These are phyloP conservation scores for Pythium utonaiense DNA, from an alignment of 352 stramenopile species.

Conservation along the genomic window DNA sequence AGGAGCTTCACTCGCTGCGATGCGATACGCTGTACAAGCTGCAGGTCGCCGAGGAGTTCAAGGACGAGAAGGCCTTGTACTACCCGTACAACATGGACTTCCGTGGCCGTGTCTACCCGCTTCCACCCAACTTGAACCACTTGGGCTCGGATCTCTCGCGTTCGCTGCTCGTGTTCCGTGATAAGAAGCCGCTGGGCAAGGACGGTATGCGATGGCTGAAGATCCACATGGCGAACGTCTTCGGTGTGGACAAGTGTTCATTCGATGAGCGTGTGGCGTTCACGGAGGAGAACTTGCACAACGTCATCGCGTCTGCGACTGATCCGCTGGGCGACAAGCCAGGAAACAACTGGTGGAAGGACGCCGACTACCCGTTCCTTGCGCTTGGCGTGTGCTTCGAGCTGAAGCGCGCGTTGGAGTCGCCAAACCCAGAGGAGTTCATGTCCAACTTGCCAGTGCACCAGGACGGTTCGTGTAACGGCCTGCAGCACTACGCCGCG, in stretches of 20 bases:
- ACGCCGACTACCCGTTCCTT: conserved; percentile 97
- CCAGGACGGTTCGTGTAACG: conserved; percentile 98
- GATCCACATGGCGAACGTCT: conserved; percentile 93
- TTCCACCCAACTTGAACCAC: conserved; percentile 99
- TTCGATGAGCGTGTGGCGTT: conserved; percentile 97
- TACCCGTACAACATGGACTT: conserved; percentile 99
- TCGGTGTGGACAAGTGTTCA: conserved; percentile 91
- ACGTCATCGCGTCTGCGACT: conserved; percentile 87
- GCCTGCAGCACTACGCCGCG: conserved; percentile 99
- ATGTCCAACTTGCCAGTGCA: conserved; percentile 96
- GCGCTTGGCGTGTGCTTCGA: conserved; percentile 97
- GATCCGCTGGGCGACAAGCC: conserved; percentile 87
- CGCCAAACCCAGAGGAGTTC: conserved; percentile 92
- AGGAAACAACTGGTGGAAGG: conserved; percentile 92
- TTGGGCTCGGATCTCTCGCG: conserved; percentile 98
- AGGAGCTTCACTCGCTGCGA: conserved; percentile 92
- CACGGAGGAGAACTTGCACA: conserved; percentile 92
- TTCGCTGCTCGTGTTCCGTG: conserved; percentile 94
- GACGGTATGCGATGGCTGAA: conserved; percentile 98
- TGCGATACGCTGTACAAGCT: conserved; percentile 96
- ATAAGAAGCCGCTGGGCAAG: conserved; percentile 93
- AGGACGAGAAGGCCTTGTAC: conserved; percentile 96
- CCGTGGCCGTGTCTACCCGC: conserved; percentile 96
- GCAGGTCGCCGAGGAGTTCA: conserved; percentile 94
- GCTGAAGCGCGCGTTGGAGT: conserved; percentile 91